Evolutionary conservation across 75 land plant genomes (phyloP).

Genomic region (Pinus tabuliformis): DNA sequence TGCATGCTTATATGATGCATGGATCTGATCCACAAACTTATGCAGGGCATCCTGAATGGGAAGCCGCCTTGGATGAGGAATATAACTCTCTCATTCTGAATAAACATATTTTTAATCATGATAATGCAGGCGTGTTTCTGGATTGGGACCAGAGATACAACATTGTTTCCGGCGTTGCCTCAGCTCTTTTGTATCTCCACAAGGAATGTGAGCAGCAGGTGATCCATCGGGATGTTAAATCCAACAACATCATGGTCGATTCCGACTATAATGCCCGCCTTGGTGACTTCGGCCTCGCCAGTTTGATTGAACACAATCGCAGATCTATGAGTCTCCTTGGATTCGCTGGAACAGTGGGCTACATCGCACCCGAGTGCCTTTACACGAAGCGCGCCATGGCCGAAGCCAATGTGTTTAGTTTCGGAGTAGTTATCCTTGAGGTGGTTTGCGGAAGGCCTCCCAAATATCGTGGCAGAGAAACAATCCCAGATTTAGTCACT

Average conservation of each 20-base stretch:
- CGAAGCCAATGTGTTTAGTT: slow-evolving; percentile 58
- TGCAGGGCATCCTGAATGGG: too few relatives aligned
- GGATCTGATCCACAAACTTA: too few relatives aligned
- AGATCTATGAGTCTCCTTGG: slow-evolving; percentile 56
- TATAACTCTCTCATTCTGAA: too few relatives aligned
- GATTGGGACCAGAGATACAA: too few relatives aligned
- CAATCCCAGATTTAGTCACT: slow-evolving; percentile 16
- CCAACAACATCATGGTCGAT: slow-evolving; percentile 46
- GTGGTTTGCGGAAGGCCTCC: slow-evolving; percentile 57
- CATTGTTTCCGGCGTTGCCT: too few relatives aligned
- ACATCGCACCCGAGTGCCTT: slow-evolving; percentile 73
- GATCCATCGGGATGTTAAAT: too few relatives aligned
- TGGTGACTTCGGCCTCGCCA: slow-evolving; percentile 71
- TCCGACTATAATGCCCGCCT: neutral
- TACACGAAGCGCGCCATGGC: slow-evolving; percentile 46
- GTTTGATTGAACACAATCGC: slow-evolving; percentile 36
- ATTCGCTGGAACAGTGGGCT: slow-evolving; percentile 67
- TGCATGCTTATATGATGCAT: too few relatives aligned
- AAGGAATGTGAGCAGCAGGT: too few relatives aligned
- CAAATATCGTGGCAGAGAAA: neutral
- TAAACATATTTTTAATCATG: too few relatives aligned
- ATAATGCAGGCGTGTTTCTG: neutral
- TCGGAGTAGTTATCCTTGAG: slow-evolving; percentile 59
- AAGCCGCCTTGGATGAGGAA: too few relatives aligned
- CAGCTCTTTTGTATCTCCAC: too few relatives aligned